Evolutionary conservation across 2,329 filamentous ascomycete species (phyloP).

Genomic region (Didymella exigua): DNA sequence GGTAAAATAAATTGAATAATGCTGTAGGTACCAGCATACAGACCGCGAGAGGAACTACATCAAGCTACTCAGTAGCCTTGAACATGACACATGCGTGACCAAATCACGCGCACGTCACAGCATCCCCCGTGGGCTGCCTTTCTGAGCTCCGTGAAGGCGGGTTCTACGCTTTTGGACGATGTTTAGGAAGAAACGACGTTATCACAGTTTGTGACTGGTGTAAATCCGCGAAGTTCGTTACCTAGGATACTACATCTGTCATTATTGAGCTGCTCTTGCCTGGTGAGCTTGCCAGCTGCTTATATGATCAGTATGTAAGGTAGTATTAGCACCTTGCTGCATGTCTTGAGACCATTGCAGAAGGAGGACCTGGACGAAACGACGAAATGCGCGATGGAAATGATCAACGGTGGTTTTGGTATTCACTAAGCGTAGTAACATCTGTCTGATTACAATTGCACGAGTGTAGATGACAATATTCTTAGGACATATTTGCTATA

Average conservation of each 20-base stretch:
- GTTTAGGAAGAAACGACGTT: background rate
- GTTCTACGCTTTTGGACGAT: background rate
- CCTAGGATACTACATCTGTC: too few relatives aligned
- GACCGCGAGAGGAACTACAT: background rate
- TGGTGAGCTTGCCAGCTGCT: too few relatives aligned
- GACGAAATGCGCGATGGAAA: slow-evolving; percentile 58
- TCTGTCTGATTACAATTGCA: background rate
- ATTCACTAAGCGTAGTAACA: background rate
- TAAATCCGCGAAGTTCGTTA: slow-evolving; percentile 9
- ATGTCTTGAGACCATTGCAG: too few relatives aligned
- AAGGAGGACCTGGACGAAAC: slow-evolving; percentile 64
- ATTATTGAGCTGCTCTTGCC: slow-evolving; percentile 26
- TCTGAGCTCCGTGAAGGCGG: background rate
- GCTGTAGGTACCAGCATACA: too few relatives aligned
- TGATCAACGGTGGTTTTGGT: slow-evolving; percentile 44
- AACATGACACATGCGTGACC: background rate
- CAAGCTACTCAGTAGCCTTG: background rate
- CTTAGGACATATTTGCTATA: background rate
- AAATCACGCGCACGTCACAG: background rate
- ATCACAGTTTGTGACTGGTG: background rate
- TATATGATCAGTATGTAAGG: too few relatives aligned
- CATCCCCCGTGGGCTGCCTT: background rate
- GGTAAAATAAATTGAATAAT: too few relatives aligned
- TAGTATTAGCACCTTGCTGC: too few relatives aligned
- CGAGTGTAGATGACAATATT: background rate